Conservation (phyloP, 2,329 filamentous ascomycete species). For the Pseudogymnoascus sp. region DNA sequence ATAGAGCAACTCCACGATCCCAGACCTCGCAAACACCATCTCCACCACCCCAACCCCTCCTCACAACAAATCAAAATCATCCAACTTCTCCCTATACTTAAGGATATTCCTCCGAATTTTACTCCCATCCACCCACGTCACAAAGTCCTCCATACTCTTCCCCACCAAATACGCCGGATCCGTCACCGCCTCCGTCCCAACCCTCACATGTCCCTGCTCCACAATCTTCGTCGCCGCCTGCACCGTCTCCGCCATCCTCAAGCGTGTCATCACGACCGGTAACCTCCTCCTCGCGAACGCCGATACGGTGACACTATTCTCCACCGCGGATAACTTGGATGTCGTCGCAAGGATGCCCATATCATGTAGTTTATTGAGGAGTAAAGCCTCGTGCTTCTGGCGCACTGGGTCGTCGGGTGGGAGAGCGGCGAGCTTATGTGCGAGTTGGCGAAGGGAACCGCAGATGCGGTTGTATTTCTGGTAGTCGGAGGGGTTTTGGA, state of each 20-base stretch:
- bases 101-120: slow-evolving; percentile 97
- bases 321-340: slow-evolving; percentile 73
- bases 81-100: slow-evolving; percentile 88
- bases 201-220: slow-evolving; percentile 88
- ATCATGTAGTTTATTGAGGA: slow-evolving; percentile 86
- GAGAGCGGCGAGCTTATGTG: slow-evolving; percentile 78
- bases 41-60: slow-evolving; percentile 25
- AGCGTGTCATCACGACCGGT: slow-evolving; percentile 82
- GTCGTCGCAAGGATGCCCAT: slow-evolving; percentile 75
- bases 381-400: slow-evolving; percentile 74
- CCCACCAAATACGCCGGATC: slow-evolving; percentile 87
- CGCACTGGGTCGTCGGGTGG: slow-evolving; percentile 72
- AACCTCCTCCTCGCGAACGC: slow-evolving; percentile 79
- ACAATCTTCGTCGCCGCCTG: slow-evolving; percentile 79
- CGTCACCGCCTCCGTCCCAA: slow-evolving; percentile 83
- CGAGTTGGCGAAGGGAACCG: slow-evolving; percentile 82
- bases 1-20: background rate
- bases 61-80: slow-evolving; percentile 88
- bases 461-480: slow-evolving; percentile 59
- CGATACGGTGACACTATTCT: slow-evolving; percentile 81
- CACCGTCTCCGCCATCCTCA: slow-evolving; percentile 87
- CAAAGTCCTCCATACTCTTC: slow-evolving; percentile 86
- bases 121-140: slow-evolving; percentile 91
- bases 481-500: slow-evolving; percentile 86
- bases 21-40: background rate